Evolutionary conservation across 352 stramenopile genomes (phyloP).

Genomic region (Pythium apleroticum): DNA sequence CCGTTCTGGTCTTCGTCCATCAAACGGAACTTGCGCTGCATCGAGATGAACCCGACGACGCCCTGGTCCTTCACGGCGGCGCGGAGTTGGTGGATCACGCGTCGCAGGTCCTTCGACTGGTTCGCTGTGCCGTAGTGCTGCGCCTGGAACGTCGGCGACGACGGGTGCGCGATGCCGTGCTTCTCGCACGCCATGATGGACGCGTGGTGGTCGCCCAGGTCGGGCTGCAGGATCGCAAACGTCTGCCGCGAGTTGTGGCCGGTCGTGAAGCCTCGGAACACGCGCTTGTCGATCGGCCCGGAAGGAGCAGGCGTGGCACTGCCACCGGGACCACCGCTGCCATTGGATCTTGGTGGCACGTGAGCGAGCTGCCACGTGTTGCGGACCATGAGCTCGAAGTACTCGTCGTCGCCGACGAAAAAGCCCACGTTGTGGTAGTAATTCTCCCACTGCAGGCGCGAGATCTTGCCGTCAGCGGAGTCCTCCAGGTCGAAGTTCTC

Average conservation of each 20-base stretch:
- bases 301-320: background rate
- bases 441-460: conserved; percentile 53
- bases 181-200: conserved; percentile 24
- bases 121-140: conserved; percentile 18
- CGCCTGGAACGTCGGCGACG: conserved; percentile 9
- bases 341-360: too few species aligned
- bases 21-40: conserved; percentile 72
- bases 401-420: conserved; percentile 85
- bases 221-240: conserved; percentile 62
- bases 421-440: conserved; percentile 92
- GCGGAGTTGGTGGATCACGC: conserved; percentile 55
- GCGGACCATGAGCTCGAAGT: conserved; percentile 89
- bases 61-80: conserved; percentile 62
- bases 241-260: conserved; percentile 56
- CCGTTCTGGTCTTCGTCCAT: conserved; percentile 79
- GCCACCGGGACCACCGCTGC: too few species aligned
- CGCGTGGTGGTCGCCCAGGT: conserved; percentile 43
- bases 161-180: conserved; percentile 22
- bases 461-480: conserved; percentile 34
- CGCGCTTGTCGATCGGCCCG: conserved; percentile 19
- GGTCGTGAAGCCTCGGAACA: conserved; percentile 30
- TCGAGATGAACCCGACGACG: conserved; percentile 65
- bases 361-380: conserved; percentile 76
- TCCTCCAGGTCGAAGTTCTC: conserved; percentile 72
- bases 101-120: conserved; percentile 64